A percentile compares a stretch with the other conserved stretches of the same genome.
Conservation (phyloP, 495 filamentous ascomycete species). For the Hypoxylon fuscum region DNA sequence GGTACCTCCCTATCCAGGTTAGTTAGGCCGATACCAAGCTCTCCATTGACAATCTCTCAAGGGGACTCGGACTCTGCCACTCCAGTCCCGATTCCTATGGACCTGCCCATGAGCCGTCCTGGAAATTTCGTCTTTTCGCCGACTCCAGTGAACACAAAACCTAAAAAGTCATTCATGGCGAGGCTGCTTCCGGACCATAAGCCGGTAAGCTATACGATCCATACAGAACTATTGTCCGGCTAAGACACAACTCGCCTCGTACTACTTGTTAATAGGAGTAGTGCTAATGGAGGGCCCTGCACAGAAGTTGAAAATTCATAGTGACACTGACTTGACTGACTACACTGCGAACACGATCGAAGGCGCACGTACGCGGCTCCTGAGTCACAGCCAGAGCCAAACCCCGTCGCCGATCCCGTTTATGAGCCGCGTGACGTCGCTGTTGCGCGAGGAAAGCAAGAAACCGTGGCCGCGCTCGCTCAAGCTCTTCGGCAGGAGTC, state of each 20-base stretch:
- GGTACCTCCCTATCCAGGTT: slow-evolving; percentile 11
- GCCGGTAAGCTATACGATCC: slow-evolving; percentile 24
- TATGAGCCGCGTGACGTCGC: slow-evolving; percentile 25
- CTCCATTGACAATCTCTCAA: slow-evolving; percentile 8
- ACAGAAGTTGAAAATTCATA: slow-evolving; percentile 24
- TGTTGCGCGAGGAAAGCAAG: slow-evolving; percentile 29
- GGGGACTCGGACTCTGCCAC: slow-evolving; percentile 16
- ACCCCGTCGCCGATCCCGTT: slow-evolving; percentile 5
- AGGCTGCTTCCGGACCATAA: slow-evolving; percentile 34
- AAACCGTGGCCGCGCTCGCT: slow-evolving; percentile 27
- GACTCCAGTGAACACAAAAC: slow-evolving; percentile 1
- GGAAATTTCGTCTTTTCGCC: slow-evolving; percentile 4
- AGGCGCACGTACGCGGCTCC: slow-evolving; percentile 4
- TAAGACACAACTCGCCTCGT: no score
- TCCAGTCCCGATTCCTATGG: not conserved
- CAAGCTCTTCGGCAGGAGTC: slow-evolving; percentile 49
- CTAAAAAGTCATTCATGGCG: slow-evolving; percentile 37
- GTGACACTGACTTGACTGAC: slow-evolving; percentile 10
- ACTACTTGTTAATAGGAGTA: no score
- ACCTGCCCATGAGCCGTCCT: slow-evolving; percentile 7
- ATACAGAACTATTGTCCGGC: no score
- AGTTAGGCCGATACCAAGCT: not conserved
- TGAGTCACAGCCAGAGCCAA: slow-evolving; percentile 2
- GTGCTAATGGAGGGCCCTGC: no score
- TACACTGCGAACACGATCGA: slow-evolving; percentile 4